Base-by-base conservation (phyloP, 1,284 basidiomycete genomes). In the Exsudoporus floridanus region DNA sequence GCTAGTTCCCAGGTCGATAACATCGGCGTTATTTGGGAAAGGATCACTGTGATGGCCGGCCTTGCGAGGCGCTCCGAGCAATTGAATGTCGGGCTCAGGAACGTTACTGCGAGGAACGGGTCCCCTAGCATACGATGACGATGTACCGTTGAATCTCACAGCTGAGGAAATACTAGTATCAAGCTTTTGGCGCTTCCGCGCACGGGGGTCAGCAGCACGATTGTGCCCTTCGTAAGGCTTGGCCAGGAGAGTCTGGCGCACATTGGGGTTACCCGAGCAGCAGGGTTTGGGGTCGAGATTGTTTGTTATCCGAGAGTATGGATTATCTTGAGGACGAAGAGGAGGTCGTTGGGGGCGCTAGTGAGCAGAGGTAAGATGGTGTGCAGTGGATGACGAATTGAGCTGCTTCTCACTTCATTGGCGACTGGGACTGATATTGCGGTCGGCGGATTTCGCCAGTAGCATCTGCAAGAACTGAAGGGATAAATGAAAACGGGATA, bases 251-350 rank as follows among this genome's bases (percentile, higher is more conserved):
- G 70, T 70, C 48, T 59, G 53, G 3, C 3, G 13, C 13, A 46
- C 49, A 21, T 56, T 70, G 1, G 67, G 67, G 41, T 69, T 72
- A 10, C 68, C 70, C 19, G 39, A 25, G 19, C 1, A 30, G 31
- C 12, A 40, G 3, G 0, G 0, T 36, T 4, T 41, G 18, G 4
- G 0, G 2, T 5, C 0, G 10, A 58, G 57, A 19, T 5, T 52
- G 28, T 56, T 67, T n/a, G 0, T 16, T 5, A 4, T 13, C 5
- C 40, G 44, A 30, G 5, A 30, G 34, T 47, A 70, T 8, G 67
- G 69, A 25, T 64, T 70, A 27, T 50, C 53, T 6, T 66, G 52
- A 39, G 19, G 10, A 30, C 49, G 57, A 6, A 2, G 3, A 36
- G 6, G 10, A 21, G 7, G 12, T 16, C 27, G 51, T 35, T 41